Base-by-base conservation (phyloP, 2,329 filamentous ascomycete genomes). In the Trichoderma brevicompactum region DNA sequence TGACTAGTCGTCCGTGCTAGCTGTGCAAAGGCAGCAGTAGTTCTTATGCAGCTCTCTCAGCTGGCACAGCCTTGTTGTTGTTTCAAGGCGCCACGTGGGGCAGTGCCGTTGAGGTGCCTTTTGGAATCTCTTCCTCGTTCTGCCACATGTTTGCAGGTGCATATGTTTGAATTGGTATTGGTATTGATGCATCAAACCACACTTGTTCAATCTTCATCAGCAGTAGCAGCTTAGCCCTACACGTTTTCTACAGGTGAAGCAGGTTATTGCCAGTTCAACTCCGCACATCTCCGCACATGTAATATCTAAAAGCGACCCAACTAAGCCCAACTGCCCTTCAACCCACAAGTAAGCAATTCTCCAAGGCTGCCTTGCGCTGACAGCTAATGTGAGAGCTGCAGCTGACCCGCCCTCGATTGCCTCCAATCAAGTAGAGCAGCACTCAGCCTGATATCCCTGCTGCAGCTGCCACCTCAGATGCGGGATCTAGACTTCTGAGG, bases 61-160 rank as follows among this genome's bases (percentile, higher is more conserved):
- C 58, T 50, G 58, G 46, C 58, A 41, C 58, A 61, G 58, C 58
- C 58, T 61, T 50, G 58, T 49, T 50, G 58, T 49, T 28, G 23
- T 28, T 2, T 28, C 23, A 5, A 2, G 58, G 32, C 58, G 58
- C 58, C 58, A 61, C 58, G 19, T 41, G 58, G 58, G 58, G 58
- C 44, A 28, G 46, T 43, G 46, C 44, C 48, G 23, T 19, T 19
- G 12, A 19, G 34, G 36, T 59, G 55, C 17, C 17, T 10, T 23
- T 6, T 9, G 50, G 12, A 38, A 34, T 53, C 19, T 28, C 23
- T 2, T 5, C 23, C 2, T 28, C 23, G 23, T 28, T 28, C 23
- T 28, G 23, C 23, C 23, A 28, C 23, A 28, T 28, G 23, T 28
- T 28, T 28, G 23, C 23, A 28, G 23, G 23, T 28, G 23, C 23